phyloP scores from a whole-genome alignment of 2,329 filamentous ascomycete genomes.

The Epichloe brachyelytri region DNA sequence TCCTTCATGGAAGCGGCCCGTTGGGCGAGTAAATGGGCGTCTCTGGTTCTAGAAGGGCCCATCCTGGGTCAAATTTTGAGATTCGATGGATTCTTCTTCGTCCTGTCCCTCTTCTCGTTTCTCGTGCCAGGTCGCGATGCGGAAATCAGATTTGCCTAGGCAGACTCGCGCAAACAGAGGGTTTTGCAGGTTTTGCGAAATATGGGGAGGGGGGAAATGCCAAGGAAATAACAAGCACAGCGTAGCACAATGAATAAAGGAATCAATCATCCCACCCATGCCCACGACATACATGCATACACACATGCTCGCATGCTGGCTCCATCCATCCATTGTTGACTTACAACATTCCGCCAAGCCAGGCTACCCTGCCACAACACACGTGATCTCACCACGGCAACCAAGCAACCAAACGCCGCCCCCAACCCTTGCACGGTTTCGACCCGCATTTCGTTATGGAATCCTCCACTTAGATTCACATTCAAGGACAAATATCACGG shows the following conservation, averaged over 20 bases:
- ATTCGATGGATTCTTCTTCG: neutral
- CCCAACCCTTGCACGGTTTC: neutral
- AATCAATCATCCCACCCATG: too few species aligned
- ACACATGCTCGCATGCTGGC: neutral
- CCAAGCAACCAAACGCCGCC: constrained; percentile 3
- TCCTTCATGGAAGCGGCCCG: constrained; percentile 57
- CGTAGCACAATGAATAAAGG: neutral
- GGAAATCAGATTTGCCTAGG: neutral
- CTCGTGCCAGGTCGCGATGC: neutral
- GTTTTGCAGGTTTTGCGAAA: too few species aligned
- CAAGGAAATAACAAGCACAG: neutral
- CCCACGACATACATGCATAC: neutral
- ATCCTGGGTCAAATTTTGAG: constrained; percentile 7
- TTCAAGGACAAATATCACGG: too few species aligned
- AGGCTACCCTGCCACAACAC: constrained; percentile 6
- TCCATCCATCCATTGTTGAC: constrained; percentile 14
- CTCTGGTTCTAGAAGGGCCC: constrained; percentile 17
- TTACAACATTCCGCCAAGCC: neutral
- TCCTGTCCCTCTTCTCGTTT: neutral
- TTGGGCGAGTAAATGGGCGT: constrained; percentile 17
- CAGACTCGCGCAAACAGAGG: too few species aligned
- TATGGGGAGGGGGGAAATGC: too few species aligned
- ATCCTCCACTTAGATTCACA: too few species aligned
- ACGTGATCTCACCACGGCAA: constrained; percentile 24
- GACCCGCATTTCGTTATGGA: neutral